Evolutionary conservation across 2,329 filamentous ascomycete genomes (phyloP).

Genomic region (Aspergillus sp.): DNA sequence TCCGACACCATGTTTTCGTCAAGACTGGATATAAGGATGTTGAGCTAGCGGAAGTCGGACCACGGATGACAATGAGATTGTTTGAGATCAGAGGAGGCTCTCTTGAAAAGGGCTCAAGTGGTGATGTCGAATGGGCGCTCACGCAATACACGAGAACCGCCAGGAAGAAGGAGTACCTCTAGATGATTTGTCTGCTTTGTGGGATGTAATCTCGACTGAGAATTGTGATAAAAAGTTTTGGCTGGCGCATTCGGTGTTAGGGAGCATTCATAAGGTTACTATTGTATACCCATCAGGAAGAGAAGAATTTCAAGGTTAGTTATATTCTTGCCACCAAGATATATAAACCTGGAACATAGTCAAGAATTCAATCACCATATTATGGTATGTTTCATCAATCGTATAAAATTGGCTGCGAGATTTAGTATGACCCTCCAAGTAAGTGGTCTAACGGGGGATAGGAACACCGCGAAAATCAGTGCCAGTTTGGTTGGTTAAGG

Average conservation of each 20-base stretch:
- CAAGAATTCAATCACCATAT: background rate
- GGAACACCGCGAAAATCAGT: background rate
- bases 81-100: slow-evolving; percentile 93
- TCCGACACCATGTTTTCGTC: slow-evolving; percentile 92
- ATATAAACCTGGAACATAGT: background rate
- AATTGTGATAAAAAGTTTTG: slow-evolving; percentile 20
- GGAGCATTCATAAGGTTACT: slow-evolving; percentile 22
- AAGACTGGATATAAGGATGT: slow-evolving; percentile 87
- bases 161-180: slow-evolving; percentile 94
- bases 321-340: background rate
- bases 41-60: slow-evolving; percentile 84
- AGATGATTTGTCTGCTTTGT: slow-evolving; percentile 16
- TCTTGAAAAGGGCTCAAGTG: slow-evolving; percentile 83
- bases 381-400: background rate
- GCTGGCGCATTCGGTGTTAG: slow-evolving; percentile 35
- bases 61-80: slow-evolving; percentile 93
- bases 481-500: background rate
- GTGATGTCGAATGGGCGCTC: slow-evolving; percentile 94
- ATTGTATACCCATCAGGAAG: slow-evolving; percentile 23
- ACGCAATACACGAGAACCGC: slow-evolving; percentile 93
- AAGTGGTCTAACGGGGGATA: background rate
- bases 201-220: slow-evolving; percentile 1
- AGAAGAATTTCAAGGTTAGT: slow-evolving; percentile 6
- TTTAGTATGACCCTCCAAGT: background rate
- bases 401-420: background rate